Evolutionary conservation across 2,329 filamentous ascomycete genomes (phyloP), one percentile per base, ranked within the genome.

Genomic region (Colletotrichum higginsianum): DNA sequence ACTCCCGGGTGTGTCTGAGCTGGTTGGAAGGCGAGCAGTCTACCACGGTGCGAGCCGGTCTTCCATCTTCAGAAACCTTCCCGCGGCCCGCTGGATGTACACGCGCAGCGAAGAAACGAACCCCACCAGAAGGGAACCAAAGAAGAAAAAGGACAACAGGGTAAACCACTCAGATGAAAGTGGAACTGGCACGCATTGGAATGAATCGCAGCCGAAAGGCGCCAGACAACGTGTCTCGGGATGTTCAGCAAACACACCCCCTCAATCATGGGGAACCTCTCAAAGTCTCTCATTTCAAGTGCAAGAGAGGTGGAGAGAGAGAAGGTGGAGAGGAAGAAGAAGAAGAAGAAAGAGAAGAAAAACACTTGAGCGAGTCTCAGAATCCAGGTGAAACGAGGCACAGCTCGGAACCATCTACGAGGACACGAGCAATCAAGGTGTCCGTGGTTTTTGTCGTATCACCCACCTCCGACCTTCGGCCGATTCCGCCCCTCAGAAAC

Each of bases 321-420:
- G 61, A 30, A n/a, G 35, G 38, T 38, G 18, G 30, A 30, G 7
- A 30, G 9, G 30, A 30, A 30, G 7, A 30, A 30, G 30, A 30
- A 30, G 30, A 30, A 30, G 7, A 30, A 30, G 7, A 5, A 30
- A 30, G 4, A 30, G 26, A 30, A 9, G 30, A 30, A 12, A 44
- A 40, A 26, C 12, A 44, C 47, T 47, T 46, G 50, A 9, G 50
- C 46, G 18, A 68, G 68, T 71, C 58, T 71, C 68, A 71, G 65
- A 71, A 50, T 55, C 53, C 52, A 49, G 68, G 65, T 64, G 68
- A 71, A 71, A 71, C 68, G 23, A 44, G n/a, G n/a, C 42, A 42
- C 58, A 40, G 46, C 65, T 63, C 23, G 58, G 58, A 23, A 12
- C 65, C 13, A 30, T 30, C 30, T 30, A 40, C 12, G 40, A 52